phyloP scores from a whole-genome alignment of 192 early-diverging fungal species.

The Coemansia interrupta region DNA sequence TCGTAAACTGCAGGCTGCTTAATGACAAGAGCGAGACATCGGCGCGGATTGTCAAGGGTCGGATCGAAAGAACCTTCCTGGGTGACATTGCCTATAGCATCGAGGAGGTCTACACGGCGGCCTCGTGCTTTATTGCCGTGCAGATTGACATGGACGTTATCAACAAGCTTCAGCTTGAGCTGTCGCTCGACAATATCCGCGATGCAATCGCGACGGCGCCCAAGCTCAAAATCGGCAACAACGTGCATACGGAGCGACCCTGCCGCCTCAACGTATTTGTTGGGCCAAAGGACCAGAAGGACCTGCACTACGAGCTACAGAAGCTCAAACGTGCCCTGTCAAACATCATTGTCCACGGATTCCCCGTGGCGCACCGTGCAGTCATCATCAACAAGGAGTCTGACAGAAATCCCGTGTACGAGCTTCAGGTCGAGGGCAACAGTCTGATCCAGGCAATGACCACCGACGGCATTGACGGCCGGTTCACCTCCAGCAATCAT shows the following conservation, averaged over 20 bases:
- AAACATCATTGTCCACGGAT: constrained; percentile 84
- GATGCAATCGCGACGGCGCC: constrained; percentile 72
- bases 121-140: constrained; percentile 74
- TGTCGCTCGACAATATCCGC: constrained; percentile 70
- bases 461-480: constrained; percentile 85
- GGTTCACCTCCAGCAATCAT: constrained; percentile 79
- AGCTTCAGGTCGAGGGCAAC: constrained; percentile 88
- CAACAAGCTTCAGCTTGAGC: constrained; percentile 83
- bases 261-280: constrained; percentile 69
- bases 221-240: constrained; percentile 84
- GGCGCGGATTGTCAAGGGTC: constrained; percentile 94
- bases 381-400: constrained; percentile 61
- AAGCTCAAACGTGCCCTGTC: constrained; percentile 79
- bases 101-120: constrained; percentile 77
- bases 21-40: constrained; percentile 64
- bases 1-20: constrained; percentile 77
- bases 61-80: constrained; percentile 87
- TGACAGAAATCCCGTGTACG: constrained; percentile 44
- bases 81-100: constrained; percentile 93
- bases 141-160: constrained; percentile 84
- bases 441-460: constrained; percentile 92
- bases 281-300: constrained; percentile 55
- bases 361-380: constrained; percentile 77
- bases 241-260: constrained; percentile 60
- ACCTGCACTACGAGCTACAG: constrained; percentile 74